Evolutionary conservation across 2,329 filamentous ascomycete genomes (phyloP).

Genomic region (Chrysosporium keratinophilum): DNA sequence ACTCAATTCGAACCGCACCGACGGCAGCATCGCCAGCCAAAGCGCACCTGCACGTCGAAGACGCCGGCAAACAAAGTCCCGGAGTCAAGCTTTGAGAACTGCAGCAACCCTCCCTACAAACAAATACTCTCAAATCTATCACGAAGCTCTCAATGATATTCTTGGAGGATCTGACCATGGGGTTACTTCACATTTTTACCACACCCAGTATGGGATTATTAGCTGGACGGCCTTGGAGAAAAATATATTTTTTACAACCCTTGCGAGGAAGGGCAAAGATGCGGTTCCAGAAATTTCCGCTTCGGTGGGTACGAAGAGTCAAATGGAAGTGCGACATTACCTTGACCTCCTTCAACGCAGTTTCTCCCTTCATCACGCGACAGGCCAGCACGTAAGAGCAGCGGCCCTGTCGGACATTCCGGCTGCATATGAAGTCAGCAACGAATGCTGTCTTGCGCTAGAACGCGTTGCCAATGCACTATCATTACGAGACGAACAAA

Average conservation of each 20-base stretch:
- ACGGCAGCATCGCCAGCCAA: background rate
- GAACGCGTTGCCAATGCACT: constrained; percentile 60
- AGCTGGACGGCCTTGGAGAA: constrained; percentile 66
- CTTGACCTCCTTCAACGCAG: constrained; percentile 51
- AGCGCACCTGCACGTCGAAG: constrained; percentile 9
- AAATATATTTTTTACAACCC: constrained; percentile 53
- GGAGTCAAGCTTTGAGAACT: constrained; percentile 1
- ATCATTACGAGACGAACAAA: constrained; percentile 51
- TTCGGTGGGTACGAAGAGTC: constrained; percentile 59
- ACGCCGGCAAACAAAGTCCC: background rate
- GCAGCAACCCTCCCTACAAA: constrained; percentile 21
- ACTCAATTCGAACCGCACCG: background rate
- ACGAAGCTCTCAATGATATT: constrained; percentile 44
- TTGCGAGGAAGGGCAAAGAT: constrained; percentile 54
- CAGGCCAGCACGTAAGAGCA: constrained; percentile 26
- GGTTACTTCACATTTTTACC: constrained; percentile 21
- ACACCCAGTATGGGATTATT: constrained; percentile 57
- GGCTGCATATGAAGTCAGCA: constrained; percentile 61
- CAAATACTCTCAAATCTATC: constrained; percentile 43
- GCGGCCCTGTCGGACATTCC: constrained; percentile 50
- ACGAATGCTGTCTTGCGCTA: constrained; percentile 53
- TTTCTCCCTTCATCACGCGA: constrained; percentile 33
- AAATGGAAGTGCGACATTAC: constrained; percentile 63
- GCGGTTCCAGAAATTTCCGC: constrained; percentile 53
- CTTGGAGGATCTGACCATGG: constrained; percentile 10